These are phyloP conservation scores for Pulicaria dysenterica DNA, from an alignment of 129 eudicot genomes.

Conservation along the genomic window DNA sequence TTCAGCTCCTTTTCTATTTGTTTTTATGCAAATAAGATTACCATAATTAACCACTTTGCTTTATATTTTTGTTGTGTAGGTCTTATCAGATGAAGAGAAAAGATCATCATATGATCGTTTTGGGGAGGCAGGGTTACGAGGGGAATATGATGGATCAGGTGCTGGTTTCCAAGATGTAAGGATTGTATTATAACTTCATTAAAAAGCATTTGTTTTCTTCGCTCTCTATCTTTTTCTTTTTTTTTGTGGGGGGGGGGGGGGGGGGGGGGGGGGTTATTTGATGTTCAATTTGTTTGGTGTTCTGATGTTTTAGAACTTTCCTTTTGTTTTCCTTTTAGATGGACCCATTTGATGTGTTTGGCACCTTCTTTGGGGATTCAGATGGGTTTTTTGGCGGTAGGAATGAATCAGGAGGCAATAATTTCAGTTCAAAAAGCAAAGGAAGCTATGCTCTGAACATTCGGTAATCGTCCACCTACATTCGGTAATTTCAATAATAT, in stretches of 20 bases:
- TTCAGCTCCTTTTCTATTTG: not conserved
- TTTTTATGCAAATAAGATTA: not conserved
- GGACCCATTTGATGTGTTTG: slow-evolving; percentile 86
- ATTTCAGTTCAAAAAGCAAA: slow-evolving; percentile 47
- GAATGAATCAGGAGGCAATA: slow-evolving; percentile 52
- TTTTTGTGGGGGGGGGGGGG: too few relatives aligned
- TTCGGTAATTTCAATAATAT: too few relatives aligned
- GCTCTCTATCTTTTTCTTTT: too few relatives aligned
- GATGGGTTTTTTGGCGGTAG: slow-evolving; percentile 63
- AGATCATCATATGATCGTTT: slow-evolving; percentile 83
- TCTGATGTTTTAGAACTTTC: not conserved
- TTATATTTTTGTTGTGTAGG: slow-evolving; percentile 48
- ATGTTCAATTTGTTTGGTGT: not conserved
- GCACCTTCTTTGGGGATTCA: slow-evolving; percentile 76
- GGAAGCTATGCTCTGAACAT: slow-evolving; percentile 61
- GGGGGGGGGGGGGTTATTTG: not conserved
- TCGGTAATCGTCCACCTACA: slow-evolving; percentile 53
- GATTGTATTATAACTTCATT: not conserved
- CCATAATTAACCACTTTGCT: slow-evolving; percentile 4
- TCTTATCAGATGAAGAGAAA: slow-evolving; percentile 82
- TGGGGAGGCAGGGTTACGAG: slow-evolving; percentile 91
- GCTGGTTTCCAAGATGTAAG: slow-evolving; percentile 63
- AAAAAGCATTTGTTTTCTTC: too few relatives aligned
- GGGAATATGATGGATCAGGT: slow-evolving; percentile 56
- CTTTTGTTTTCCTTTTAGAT: slow-evolving; percentile 40